A percentile compares a stretch with the other conserved stretches of the same genome.
These are phyloP conservation scores for Nicotiana benthamiana DNA, from an alignment of 257 asterid genomes.

Conservation along the genomic window DNA sequence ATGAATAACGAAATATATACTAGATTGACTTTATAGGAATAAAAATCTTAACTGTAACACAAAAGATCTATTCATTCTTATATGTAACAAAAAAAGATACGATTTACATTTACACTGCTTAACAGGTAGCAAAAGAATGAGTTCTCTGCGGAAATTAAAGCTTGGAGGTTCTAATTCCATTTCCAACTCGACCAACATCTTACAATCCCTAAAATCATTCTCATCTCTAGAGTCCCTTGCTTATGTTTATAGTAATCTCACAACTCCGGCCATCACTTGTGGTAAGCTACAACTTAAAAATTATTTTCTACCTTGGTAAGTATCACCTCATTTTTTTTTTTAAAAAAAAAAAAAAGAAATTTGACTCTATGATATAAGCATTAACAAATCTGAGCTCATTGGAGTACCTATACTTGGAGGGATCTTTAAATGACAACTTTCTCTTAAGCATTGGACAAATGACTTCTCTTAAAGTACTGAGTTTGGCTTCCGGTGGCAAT, in stretches of 20 bases:
- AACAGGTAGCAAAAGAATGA: neutral
- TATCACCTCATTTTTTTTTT: neutral
- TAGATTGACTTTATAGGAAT: too few relatives aligned
- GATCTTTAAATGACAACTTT: neutral
- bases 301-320: neutral
- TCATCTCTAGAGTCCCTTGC: neutral
- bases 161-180: neutral
- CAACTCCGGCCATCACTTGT: neutral
- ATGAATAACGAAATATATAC: too few relatives aligned
- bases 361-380: neutral
- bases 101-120: neutral
- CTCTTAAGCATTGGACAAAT: conserved; percentile 1
- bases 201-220: neutral
- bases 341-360: too few relatives aligned
- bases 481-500: neutral
- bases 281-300: neutral
- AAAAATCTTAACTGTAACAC: too few relatives aligned
- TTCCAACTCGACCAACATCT: neutral
- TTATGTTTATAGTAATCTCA: neutral
- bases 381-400: neutral
- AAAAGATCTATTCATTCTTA: too few relatives aligned
- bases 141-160: neutral
- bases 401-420: neutral
- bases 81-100: too few relatives aligned
- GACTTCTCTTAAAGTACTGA: conserved; percentile 32